Evolutionary conservation across 495 filamentous ascomycete species (phyloP).

Genomic region (Filosporella fistucella): DNA sequence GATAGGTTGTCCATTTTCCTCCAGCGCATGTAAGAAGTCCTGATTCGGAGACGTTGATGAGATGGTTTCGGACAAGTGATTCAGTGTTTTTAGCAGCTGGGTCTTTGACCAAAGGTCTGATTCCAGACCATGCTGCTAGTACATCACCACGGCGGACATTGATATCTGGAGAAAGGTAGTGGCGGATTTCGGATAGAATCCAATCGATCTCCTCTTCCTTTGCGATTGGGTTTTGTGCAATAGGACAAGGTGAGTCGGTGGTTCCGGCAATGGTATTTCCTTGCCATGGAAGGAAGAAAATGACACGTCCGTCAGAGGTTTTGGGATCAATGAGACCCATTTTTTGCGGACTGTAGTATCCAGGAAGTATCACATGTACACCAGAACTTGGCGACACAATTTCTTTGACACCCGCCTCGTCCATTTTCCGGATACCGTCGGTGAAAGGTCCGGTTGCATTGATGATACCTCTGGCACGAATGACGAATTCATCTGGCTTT

Average conservation of each 20-base stretch:
- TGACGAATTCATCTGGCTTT: conserved; percentile 55
- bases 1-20: conserved; percentile 98
- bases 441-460: conserved; percentile 97
- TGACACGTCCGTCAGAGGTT: conserved; percentile 93
- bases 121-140: conserved; percentile 92
- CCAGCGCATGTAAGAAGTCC: conserved; percentile 94
- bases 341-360: conserved; percentile 89
- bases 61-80: conserved; percentile 91
- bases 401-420: conserved; percentile 65
- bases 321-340: conserved; percentile 96
- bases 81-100: conserved; percentile 91
- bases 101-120: conserved; percentile 90
- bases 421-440: conserved; percentile 89
- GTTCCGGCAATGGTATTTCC: conserved; percentile 98
- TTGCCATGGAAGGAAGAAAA: conserved; percentile 99
- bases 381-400: conserved; percentile 94
- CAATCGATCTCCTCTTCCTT: conserved; percentile 89
- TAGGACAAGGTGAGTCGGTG: conserved; percentile 81
- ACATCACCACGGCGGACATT: conserved; percentile 92
- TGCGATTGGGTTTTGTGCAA: conserved; percentile 79
- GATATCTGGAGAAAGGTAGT: conserved; percentile 90
- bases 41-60: conserved; percentile 80
- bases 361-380: conserved; percentile 91
- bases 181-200: conserved; percentile 88
- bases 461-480: conserved; percentile 87